Percentiles rank a stretch among this genome's conserved stretches.
Conservation (phyloP, 768 basidiomycete species). For the Mycena floridula region DNA sequence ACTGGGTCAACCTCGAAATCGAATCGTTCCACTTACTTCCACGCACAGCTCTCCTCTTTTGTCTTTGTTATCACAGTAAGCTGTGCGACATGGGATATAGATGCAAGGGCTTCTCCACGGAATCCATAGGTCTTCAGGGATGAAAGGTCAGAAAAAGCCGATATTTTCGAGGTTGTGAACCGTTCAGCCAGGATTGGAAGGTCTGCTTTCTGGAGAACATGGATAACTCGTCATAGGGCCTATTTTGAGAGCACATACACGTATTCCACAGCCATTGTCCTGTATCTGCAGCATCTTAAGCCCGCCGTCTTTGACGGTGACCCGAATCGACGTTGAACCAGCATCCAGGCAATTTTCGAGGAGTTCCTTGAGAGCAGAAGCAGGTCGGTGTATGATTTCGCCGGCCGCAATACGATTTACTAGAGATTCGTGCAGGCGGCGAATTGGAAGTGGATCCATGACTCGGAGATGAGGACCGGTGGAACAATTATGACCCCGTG, state of each 20-base stretch:
- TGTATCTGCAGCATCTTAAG: conserved; percentile 93
- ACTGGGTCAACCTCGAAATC: background rate
- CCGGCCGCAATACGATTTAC: conserved; percentile 91
- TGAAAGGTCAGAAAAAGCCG: conserved; percentile 79
- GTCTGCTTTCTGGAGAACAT: conserved; percentile 65
- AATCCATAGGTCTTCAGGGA: conserved; percentile 92
- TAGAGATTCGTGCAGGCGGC: conserved; percentile 71
- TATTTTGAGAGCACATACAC: conserved; percentile 42
- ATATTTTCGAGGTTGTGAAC: conserved; percentile 93
- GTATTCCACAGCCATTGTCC: conserved; percentile 94
- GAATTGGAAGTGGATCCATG: conserved; percentile 57
- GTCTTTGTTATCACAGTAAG: conserved; percentile 90
- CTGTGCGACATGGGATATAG: conserved; percentile 90
- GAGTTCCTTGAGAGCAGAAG: conserved; percentile 93
- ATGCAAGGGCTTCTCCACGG: conserved; percentile 93
- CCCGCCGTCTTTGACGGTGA: conserved; percentile 93
- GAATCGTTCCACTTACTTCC: conserved; percentile 66
- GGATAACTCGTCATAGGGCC: background rate
- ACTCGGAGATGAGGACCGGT: no score
- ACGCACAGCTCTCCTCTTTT: conserved; percentile 73
- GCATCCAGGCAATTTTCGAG: conserved; percentile 97
- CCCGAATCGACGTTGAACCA: conserved; percentile 75
- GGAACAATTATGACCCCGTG: no score
- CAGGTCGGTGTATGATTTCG: conserved; percentile 83
- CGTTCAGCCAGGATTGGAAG: conserved; percentile 88